Evolutionary conservation across 306 rosid genomes (phyloP).

Genomic region (Cicer judaicum): DNA sequence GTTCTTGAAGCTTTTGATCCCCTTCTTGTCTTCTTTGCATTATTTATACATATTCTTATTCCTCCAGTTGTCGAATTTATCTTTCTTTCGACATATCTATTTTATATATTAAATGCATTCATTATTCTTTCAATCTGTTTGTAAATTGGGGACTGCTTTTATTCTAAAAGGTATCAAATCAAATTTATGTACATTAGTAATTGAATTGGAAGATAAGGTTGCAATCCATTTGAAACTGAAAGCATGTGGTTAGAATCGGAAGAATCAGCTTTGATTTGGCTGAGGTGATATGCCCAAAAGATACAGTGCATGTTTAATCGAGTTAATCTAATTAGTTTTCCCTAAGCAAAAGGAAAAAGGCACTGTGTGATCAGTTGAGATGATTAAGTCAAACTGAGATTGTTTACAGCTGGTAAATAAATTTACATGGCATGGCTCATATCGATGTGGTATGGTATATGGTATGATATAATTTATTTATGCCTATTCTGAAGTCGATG

Average conservation of each 20-base stretch:
- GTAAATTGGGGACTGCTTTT: neutral
- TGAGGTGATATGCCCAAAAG: neutral
- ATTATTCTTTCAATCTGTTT: neutral
- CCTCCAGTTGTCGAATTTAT: too few species aligned
- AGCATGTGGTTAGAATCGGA: neutral
- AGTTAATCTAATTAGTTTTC: neutral
- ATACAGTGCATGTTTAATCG: neutral
- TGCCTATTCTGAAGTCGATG: constrained; percentile 17
- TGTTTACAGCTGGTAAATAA: neutral
- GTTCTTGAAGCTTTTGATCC: neutral
- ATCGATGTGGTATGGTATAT: constrained; percentile 1
- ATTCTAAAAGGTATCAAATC: neutral
- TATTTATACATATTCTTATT: constrained; percentile 1
- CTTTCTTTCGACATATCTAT: neutral
- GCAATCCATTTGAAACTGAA: constrained; percentile 8
- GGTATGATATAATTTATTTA: neutral
- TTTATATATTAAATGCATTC: constrained; percentile 23
- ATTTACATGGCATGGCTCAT: neutral
- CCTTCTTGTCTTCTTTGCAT: too few species aligned
- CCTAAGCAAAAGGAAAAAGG: neutral
- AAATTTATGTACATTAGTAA: constrained; percentile 1
- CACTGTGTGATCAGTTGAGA: neutral
- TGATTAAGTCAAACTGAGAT: neutral
- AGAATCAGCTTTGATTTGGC: neutral
- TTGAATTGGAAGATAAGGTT: neutral